phyloP scores from a whole-genome alignment of 345 rosid species.

The Citrus maxima region DNA sequence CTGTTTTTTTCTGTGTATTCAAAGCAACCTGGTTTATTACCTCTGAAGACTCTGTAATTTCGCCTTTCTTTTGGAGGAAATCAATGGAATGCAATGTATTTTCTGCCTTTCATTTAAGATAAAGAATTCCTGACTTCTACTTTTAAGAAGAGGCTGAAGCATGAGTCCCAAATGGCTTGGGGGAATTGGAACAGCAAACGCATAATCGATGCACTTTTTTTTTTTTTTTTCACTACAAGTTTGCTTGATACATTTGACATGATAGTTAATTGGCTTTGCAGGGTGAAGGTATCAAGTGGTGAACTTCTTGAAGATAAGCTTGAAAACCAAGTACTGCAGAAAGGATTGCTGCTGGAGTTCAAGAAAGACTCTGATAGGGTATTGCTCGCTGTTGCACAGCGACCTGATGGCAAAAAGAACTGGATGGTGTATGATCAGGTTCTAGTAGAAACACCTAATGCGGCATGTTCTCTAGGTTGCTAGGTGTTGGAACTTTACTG shows the following conservation, averaged over 20 bases:
- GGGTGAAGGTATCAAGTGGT: conserved; percentile 57
- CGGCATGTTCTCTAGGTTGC: conserved; percentile 50
- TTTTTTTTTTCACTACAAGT: not conserved
- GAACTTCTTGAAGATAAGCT: conserved; percentile 73
- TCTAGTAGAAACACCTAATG: conserved; percentile 42
- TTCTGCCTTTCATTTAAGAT: not conserved
- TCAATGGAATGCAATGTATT: not conserved
- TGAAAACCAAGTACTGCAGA: conserved; percentile 46
- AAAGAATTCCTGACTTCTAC: not conserved
- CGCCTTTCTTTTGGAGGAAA: not conserved
- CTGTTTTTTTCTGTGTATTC: not conserved
- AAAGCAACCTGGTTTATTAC: not conserved
- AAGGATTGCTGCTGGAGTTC: conserved; percentile 85
- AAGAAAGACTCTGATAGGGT: conserved; percentile 79
- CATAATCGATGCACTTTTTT: not conserved
- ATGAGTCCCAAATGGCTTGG: not conserved
- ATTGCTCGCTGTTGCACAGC: conserved; percentile 73
- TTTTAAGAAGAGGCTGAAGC: not conserved
- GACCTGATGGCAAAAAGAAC: conserved; percentile 93
- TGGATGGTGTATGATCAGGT: conserved; percentile 99
- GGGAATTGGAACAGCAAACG: not conserved
- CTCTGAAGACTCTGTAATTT: not conserved
- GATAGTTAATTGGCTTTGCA: conserved; percentile 30
- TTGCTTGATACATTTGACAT: not conserved
- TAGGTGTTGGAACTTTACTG: conserved; percentile 37